Conservation (phyloP, 331 rosid species). For the Acacia pycnantha region DNA sequence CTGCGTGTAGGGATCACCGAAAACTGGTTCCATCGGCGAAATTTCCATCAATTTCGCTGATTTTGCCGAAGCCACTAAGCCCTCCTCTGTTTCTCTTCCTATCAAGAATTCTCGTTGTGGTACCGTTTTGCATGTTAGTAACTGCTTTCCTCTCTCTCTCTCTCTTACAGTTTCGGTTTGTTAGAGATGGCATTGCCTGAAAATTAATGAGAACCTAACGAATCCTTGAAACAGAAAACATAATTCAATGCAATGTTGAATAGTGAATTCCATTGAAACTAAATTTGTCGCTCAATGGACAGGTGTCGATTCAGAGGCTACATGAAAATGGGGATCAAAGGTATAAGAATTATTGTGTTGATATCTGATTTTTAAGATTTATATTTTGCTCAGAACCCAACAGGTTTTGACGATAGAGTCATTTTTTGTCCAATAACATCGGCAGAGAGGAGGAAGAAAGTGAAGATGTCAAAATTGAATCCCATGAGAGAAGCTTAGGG, state of each 20-base stretch:
- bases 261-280: conserved; percentile 13
- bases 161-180: neutral
- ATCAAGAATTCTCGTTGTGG: conserved; percentile 63
- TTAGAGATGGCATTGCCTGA: conserved; percentile 28
- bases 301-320: conserved; percentile 77
- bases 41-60: conserved; percentile 76
- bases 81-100: conserved; percentile 73
- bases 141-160: neutral
- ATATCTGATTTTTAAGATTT: conserved; percentile 20
- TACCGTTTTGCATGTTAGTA: conserved; percentile 87
- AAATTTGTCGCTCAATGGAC: conserved; percentile 35
- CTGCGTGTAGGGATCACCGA: conserved; percentile 60
- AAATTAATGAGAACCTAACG: conserved; percentile 18
- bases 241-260: conserved; percentile 23
- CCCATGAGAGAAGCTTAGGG: conserved; percentile 52
- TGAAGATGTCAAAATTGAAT: conserved; percentile 49
- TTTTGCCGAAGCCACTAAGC: conserved; percentile 68
- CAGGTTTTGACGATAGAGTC: conserved; percentile 25
- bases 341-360: conserved; percentile 40
- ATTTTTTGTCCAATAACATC: conserved; percentile 30
- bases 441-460: conserved; percentile 70
- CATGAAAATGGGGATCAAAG: conserved; percentile 63
- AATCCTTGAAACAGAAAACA: neutral
- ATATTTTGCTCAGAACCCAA: conserved; percentile 9
- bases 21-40: conserved; percentile 65